Percentiles rank a stretch among this genome's conserved stretches.
Conservation (phyloP, 805 yeast species). For the Starmerella apicola region DNA sequence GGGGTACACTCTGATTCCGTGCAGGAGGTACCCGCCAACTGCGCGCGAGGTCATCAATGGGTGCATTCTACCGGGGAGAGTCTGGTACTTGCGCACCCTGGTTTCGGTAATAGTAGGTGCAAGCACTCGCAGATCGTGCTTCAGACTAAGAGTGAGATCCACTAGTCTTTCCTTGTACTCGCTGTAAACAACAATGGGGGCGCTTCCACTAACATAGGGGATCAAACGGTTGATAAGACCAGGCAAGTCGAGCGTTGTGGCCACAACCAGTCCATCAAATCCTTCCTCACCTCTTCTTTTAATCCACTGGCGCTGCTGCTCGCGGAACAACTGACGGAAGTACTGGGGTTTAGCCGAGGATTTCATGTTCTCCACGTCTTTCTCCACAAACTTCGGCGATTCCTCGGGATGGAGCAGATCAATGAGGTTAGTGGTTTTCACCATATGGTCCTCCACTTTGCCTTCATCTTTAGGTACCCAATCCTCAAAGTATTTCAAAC, state of each 20-base stretch:
- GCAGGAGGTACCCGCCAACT: conserved; percentile 77
- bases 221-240: conserved; percentile 50
- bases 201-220: conserved; percentile 63
- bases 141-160: conserved; percentile 57
- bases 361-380: conserved; percentile 45
- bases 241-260: conserved; percentile 58
- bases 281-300: conserved; percentile 34
- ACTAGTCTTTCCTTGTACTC: conserved; percentile 71
- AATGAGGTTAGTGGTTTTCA: conserved; percentile 60
- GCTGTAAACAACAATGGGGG: conserved; percentile 73
- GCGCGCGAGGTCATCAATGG: conserved; percentile 91
- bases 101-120: conserved; percentile 78
- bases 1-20: conserved; percentile 72
- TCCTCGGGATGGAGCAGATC: conserved; percentile 74
- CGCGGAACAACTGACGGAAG: conserved; percentile 47
- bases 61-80: conserved; percentile 86
- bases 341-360: conserved; percentile 54
- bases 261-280: conserved; percentile 66
- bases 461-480: conserved; percentile 15
- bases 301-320: conserved; percentile 30
- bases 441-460: conserved; percentile 32
- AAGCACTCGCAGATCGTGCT: conserved; percentile 54
- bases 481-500: conserved; percentile 42
- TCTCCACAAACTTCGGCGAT: conserved; percentile 33
- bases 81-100: conserved; percentile 75